phyloP scores from a whole-genome alignment of 352 stramenopile genomes.

The Saprolegnia diclina region DNA sequence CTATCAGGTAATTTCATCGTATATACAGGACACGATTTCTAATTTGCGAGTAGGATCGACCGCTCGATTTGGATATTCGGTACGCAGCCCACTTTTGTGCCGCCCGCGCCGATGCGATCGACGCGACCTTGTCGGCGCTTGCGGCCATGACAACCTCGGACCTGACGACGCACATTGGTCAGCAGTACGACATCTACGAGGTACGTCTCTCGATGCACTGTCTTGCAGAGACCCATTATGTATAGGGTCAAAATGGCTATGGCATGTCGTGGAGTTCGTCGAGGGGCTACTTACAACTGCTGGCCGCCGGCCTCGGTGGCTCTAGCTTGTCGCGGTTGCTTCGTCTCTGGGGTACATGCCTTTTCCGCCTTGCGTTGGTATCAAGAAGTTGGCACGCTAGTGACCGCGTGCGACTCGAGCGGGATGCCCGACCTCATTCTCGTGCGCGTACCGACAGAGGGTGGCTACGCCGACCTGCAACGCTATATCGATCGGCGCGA shows the following conservation, averaged over 20 bases:
- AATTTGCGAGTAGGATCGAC: conserved; percentile 2
- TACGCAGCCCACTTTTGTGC: conserved; percentile 11
- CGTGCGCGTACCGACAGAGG: conserved; percentile 32
- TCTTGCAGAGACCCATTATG: not conserved
- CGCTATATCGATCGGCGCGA: not conserved
- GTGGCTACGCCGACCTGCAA: not conserved
- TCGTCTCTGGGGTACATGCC: conserved; percentile 1
- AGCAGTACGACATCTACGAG: not conserved
- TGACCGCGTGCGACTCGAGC: conserved; percentile 30
- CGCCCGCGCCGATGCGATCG: conserved; percentile 7
- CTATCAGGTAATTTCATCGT: conserved; percentile 59
- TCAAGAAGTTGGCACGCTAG: conserved; percentile 10
- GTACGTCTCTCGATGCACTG: not conserved
- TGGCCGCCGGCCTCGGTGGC: not conserved
- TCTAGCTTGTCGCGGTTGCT: not conserved
- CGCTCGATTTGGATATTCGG: conserved; percentile 17
- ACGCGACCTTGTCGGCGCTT: conserved; percentile 8
- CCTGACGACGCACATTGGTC: not conserved
- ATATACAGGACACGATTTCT: no score
- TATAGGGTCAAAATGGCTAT: not conserved
- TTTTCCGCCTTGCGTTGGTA: not conserved
- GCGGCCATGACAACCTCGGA: not conserved
- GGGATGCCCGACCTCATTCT: conserved; percentile 65
- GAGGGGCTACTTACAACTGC: not conserved
- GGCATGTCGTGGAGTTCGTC: not conserved